These are phyloP conservation scores for Gardenia jasminoides DNA, from an alignment of 257 asterid genomes.

Conservation along the genomic window DNA sequence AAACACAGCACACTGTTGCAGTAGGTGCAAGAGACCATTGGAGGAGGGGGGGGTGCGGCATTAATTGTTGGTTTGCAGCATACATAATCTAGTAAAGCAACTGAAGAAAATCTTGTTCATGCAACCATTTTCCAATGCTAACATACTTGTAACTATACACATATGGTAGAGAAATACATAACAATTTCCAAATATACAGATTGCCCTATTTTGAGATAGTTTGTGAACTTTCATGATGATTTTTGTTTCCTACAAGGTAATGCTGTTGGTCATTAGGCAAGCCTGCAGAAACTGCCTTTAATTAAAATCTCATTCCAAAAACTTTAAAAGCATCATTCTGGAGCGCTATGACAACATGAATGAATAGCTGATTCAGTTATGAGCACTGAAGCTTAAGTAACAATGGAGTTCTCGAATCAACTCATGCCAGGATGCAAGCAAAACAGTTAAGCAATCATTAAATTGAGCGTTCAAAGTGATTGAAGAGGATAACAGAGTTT, in stretches of 20 bases:
- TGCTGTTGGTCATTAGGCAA: background rate
- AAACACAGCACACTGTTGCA: background rate
- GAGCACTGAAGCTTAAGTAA: background rate
- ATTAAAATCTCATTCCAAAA: background rate
- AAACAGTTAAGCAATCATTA: background rate
- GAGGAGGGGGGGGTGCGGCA: background rate
- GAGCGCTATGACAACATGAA: background rate
- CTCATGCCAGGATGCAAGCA: background rate
- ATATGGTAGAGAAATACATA: background rate
- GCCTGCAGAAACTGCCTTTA: background rate
- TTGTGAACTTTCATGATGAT: background rate
- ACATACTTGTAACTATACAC: background rate
- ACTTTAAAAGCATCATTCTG: background rate
- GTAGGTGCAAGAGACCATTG: background rate
- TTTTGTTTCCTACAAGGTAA: background rate
- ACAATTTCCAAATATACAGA: background rate
- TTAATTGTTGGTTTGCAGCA: background rate
- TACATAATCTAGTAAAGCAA: background rate
- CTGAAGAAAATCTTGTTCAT: background rate
- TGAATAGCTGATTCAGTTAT: background rate
- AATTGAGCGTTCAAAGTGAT: background rate
- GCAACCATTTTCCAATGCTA: background rate
- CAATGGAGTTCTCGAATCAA: background rate
- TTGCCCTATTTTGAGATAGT: background rate
- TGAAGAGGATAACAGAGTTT: background rate